These are phyloP conservation scores for Globisporangium acanthophoron DNA, from an alignment of 352 stramenopile species.

Conservation along the genomic window DNA sequence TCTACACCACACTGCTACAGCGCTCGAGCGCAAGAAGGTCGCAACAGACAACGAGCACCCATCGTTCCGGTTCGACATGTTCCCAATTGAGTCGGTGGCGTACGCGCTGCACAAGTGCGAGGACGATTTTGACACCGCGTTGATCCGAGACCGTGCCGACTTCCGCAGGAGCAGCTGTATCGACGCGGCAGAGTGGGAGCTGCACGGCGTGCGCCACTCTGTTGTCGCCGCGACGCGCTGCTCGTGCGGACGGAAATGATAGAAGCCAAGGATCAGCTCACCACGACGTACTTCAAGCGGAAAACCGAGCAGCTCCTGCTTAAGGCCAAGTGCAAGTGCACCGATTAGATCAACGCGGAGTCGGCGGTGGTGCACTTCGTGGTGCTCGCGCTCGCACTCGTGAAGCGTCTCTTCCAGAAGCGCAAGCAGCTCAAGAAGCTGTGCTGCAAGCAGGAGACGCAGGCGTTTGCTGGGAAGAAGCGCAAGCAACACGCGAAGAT, in stretches of 20 bases:
- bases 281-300: constrained; percentile 39
- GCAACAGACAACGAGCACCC: not conserved
- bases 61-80: constrained; percentile 19
- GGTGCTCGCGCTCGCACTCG: constrained; percentile 22
- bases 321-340: constrained; percentile 51
- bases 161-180: constrained; percentile 54
- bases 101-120: constrained; percentile 51
- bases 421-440: constrained; percentile 43
- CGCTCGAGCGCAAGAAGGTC: constrained; percentile 32
- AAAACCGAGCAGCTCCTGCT: constrained; percentile 43
- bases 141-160: constrained; percentile 12
- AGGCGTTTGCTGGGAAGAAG: constrained; percentile 20
- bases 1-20: constrained; percentile 36
- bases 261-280: constrained; percentile 59
- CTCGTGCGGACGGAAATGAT: constrained; percentile 59
- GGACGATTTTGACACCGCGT: constrained; percentile 45
- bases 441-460: constrained; percentile 17
- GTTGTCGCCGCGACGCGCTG: constrained; percentile 37
- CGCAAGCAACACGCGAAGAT: constrained; percentile 29
- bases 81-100: constrained; percentile 38
- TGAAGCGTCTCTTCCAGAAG: constrained; percentile 20
- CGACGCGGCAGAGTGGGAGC: constrained; percentile 23
- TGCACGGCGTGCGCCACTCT: constrained; percentile 25
- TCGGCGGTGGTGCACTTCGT: constrained; percentile 47
- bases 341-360: constrained; percentile 61